Evolutionary conservation across 805 yeast species (phyloP).

Genomic region (Metschnikowia shivogae): DNA sequence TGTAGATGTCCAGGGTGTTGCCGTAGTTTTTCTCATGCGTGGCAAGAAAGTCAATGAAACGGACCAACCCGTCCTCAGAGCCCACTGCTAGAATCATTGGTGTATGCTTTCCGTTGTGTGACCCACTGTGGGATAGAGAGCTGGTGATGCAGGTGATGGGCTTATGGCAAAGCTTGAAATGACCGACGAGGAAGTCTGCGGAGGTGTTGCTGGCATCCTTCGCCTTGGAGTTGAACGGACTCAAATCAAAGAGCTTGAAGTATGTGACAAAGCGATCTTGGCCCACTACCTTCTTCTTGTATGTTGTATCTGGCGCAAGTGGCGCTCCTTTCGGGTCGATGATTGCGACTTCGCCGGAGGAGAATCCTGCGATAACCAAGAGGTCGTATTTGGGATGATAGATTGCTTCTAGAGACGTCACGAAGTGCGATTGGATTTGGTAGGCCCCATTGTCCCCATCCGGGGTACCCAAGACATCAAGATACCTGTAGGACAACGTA

Average conservation of each 20-base stretch:
- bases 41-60: constrained; percentile 49
- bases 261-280: constrained; percentile 32
- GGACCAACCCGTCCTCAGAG: constrained; percentile 60
- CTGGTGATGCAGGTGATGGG: constrained; percentile 49
- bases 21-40: constrained; percentile 30
- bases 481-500: constrained; percentile 39
- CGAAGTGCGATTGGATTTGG: constrained; percentile 24
- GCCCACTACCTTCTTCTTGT: constrained; percentile 18
- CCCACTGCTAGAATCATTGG: constrained; percentile 49
- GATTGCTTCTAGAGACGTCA: constrained; percentile 21
- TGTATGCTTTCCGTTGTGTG: constrained; percentile 23
- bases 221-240: constrained; percentile 21
- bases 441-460: constrained; percentile 6
- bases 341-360: constrained; percentile 17
- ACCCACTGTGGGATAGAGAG: constrained; percentile 21
- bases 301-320: constrained; percentile 4
- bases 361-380: constrained; percentile 41
- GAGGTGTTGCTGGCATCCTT: neutral
- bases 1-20: constrained; percentile 15
- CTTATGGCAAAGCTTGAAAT: constrained; percentile 56
- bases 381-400: constrained; percentile 36
- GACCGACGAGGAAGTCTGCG: constrained; percentile 40
- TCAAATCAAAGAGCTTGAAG: constrained; percentile 33
- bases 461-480: constrained; percentile 42
- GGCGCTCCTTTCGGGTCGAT: constrained; percentile 14